A percentile compares a stretch with the other conserved stretches of the same genome.
Conservation (phyloP, 2,329 filamentous ascomycete genomes). For the Lachnellula willkommii region DNA sequence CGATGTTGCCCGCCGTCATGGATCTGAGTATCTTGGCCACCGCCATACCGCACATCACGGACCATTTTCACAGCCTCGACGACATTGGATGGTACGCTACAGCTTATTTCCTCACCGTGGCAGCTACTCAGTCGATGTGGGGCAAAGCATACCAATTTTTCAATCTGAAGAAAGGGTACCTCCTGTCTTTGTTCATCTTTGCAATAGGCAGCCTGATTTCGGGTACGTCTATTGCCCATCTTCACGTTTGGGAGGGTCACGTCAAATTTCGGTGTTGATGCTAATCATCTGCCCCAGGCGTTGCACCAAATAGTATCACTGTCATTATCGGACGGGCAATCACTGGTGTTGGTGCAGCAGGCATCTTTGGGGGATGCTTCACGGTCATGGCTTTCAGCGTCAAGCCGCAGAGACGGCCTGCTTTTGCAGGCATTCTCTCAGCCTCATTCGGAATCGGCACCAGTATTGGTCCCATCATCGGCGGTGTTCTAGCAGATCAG, state of each 20-base stretch:
- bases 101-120: constrained; percentile 45
- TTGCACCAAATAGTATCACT: constrained; percentile 25
- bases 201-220: constrained; percentile 32
- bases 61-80: constrained; percentile 4
- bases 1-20: no score
- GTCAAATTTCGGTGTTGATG: background rate
- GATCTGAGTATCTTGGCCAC: constrained; percentile 34
- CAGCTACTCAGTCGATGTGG: constrained; percentile 15
- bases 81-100: constrained; percentile 51
- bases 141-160: constrained; percentile 24
- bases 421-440: constrained; percentile 49
- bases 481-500: constrained; percentile 30
- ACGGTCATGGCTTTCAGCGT: constrained; percentile 21
- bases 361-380: constrained; percentile 30
- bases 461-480: constrained; percentile 30
- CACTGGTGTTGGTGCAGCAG: constrained; percentile 28
- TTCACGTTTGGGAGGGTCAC: background rate
- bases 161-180: constrained; percentile 22
- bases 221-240: constrained; percentile 15
- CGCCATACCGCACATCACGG: constrained; percentile 26
- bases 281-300: background rate
- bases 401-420: constrained; percentile 13
- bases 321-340: constrained; percentile 32
- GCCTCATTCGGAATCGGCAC: constrained; percentile 16
- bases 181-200: constrained; percentile 28